Base-by-base conservation (phyloP, 495 filamentous ascomycete genomes). In the Aspergillus avenaceus region DNA sequence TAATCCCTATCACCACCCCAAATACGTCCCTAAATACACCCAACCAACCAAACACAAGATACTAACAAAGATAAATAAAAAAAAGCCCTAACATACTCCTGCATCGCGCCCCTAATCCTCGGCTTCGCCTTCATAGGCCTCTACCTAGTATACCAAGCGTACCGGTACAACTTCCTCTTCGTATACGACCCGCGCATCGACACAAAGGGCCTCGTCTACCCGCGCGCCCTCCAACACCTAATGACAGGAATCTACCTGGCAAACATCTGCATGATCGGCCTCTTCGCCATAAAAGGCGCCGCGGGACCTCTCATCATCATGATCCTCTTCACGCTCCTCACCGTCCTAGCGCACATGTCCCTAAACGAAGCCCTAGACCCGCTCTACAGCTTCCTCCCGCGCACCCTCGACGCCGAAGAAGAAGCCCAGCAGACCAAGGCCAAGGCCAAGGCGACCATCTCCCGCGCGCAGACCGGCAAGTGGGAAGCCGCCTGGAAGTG, bases 131-230 rank as follows among this genome's bases (percentile, higher is more conserved):
- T 85, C 24, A 67, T 95, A 24, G 90, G 87, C 45, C 74, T 96
- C 47, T 81, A 74, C 45, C 73, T 95, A 41, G 87, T 96, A 62
- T 95, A 95, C 69, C 71, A 93, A 47, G 89, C 90, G 16, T 96
- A 90, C 76, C 81, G 88, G 12, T 96, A 96, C 76, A 95, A 96
- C 64, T 76, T 96, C 61, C 78, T 96, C 42, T 96, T 92, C 67
- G 88, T 93, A 29, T 90, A 86, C 52, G 84, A 93, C 60, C 80
- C 85, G 19, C 55, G 79, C 44, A 82, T 95, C 66, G 90, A 96
- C 67, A 96, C 91, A 21, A 89, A 90, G 50, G 91, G 91, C 31
- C 78, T 89, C 24, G 84, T 93, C 48, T 96, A 96, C 63, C 88
- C 91, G 3, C 81, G 83, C 21, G 91, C 91, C 11, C 72, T 96